Evolutionary conservation across 2,329 filamentous ascomycete species (phyloP).

Genomic region (Purpureocillium takamizusanense): DNA sequence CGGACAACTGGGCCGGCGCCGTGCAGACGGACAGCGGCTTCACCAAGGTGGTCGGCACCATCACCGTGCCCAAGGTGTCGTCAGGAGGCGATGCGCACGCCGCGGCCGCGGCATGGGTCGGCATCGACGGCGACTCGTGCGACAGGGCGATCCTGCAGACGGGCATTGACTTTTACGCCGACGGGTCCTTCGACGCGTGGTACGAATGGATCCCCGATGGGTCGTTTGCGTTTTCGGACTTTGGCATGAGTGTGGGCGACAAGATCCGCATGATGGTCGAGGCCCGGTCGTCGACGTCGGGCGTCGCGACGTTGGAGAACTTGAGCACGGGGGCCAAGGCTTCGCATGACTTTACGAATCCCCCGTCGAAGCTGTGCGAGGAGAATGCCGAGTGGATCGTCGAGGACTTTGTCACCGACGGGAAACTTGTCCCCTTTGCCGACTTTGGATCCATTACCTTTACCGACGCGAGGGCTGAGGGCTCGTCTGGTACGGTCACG

Average conservation of each 20-base stretch:
- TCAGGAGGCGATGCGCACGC: conserved; percentile 8
- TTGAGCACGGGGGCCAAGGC: conserved; percentile 40
- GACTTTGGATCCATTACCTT: conserved; percentile 20
- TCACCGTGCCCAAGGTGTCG: conserved; percentile 16
- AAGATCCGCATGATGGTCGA: conserved; percentile 20
- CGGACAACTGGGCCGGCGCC: conserved; percentile 19
- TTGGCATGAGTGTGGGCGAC: conserved; percentile 19
- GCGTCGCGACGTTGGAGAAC: conserved; percentile 31
- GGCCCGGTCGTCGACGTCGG: conserved; percentile 13
- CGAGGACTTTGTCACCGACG: conserved; percentile 28
- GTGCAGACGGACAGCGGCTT: conserved; percentile 16
- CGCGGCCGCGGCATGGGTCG: conserved; percentile 31
- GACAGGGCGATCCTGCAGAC: conserved; percentile 29
- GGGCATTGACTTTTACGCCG: conserved; percentile 28
- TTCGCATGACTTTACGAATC: conserved; percentile 38
- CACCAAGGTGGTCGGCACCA: conserved; percentile 18
- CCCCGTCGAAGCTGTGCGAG: conserved; percentile 36
- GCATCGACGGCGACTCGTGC: conserved; percentile 37
- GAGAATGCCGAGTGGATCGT: conserved; percentile 57
- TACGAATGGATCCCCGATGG: conserved; percentile 37
- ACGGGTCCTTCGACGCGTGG: conserved; percentile 32
- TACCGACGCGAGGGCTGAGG: conserved; percentile 13
- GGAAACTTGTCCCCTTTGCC: conserved; percentile 16
- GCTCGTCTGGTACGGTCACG: conserved; percentile 5
- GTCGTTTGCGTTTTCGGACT: conserved; percentile 27